phyloP scores from a whole-genome alignment of 2,329 filamentous ascomycete genomes.

The Stachybotrys chartarum region DNA sequence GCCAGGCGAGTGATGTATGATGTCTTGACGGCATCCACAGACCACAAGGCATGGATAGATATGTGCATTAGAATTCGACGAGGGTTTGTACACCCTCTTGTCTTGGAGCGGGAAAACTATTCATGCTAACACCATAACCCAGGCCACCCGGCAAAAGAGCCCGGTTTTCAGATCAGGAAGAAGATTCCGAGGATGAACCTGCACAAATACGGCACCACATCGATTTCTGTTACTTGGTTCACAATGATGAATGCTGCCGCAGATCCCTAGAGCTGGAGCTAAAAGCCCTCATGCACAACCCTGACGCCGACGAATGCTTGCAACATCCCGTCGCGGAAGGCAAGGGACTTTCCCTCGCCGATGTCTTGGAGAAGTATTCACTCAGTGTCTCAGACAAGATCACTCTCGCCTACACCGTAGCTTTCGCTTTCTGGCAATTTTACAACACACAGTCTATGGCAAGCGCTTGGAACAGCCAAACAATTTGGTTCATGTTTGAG shows the following conservation, averaged over 20 bases:
- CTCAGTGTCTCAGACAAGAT: slow-evolving; percentile 7
- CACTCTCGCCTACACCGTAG: slow-evolving; percentile 4
- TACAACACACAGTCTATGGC: slow-evolving; percentile 10
- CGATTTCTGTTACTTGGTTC: too few species aligned
- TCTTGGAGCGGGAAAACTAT: background rate
- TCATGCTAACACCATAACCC: too few species aligned
- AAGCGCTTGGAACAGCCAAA: slow-evolving; percentile 6
- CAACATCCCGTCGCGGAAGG: background rate
- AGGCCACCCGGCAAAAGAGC: too few species aligned
- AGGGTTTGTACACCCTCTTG: background rate
- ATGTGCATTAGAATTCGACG: slow-evolving; percentile 1
- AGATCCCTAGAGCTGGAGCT: too few species aligned
- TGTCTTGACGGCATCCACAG: background rate
- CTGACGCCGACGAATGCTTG: background rate
- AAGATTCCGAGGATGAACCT: too few species aligned
- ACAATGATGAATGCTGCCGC: too few species aligned
- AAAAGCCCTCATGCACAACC: too few species aligned
- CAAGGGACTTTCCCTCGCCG: background rate
- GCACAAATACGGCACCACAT: too few species aligned
- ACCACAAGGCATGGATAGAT: slow-evolving; percentile 1
- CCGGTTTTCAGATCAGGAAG: too few species aligned
- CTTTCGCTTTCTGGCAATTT: slow-evolving; percentile 7
- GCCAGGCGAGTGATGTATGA: slow-evolving; percentile 1
- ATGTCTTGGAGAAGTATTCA: slow-evolving; percentile 2
- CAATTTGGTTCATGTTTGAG: slow-evolving; percentile 10